Base-by-base conservation (phyloP, 805 yeast genomes). In the Candida railenensis region DNA sequence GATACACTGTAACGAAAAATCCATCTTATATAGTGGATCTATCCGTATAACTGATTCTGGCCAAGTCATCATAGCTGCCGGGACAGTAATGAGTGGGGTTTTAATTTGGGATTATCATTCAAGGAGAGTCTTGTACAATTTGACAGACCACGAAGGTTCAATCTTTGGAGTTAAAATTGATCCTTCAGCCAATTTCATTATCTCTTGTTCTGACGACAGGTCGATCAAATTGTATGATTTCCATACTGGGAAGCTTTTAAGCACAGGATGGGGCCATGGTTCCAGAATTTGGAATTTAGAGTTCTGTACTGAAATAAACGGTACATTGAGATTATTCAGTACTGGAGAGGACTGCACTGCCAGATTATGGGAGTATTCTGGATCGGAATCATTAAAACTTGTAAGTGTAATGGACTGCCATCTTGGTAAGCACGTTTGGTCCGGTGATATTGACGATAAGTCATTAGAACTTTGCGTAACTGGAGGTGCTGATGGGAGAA, bases 201-300 rank as follows among this genome's bases (percentile, higher is more conserved):
- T 85, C 1, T 83, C 92, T 42, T 94, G 99, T 61, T 92, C 98
- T 0, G 98, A 94, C 63, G 99, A 92, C 60, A 75, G 99, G 50
- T 87, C 97, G 0, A 82, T 94, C 45, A 85, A 83, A 47, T 61
- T 92, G 4, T 90, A 90, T 84, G 81, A 81, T 54, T 67, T 85
- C 50, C 56, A 57, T 4, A 58, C 78, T 1, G 92, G 95, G 1
- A 55, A 66, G 9, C 65, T 82, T 30, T 54, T 87, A 34, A 86
- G 92, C 1, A 79, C 83, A 22, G 97, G 96, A 0, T 94, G 97
- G 97, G 99, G 98, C 12, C 99, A 94, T 61, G 84, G 87, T 1
- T 92, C 98, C 0, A 78, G 99, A 59, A 91, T 94, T 36, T 94
- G 99, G 99, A 77, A 79, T 37, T 68, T 92, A 39, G 74, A 73